A percentile compares a stretch with the other conserved stretches of the same genome.
Evolutionary conservation across 345 rosid genomes (phyloP).

Genomic region (Brassica juncea): DNA sequence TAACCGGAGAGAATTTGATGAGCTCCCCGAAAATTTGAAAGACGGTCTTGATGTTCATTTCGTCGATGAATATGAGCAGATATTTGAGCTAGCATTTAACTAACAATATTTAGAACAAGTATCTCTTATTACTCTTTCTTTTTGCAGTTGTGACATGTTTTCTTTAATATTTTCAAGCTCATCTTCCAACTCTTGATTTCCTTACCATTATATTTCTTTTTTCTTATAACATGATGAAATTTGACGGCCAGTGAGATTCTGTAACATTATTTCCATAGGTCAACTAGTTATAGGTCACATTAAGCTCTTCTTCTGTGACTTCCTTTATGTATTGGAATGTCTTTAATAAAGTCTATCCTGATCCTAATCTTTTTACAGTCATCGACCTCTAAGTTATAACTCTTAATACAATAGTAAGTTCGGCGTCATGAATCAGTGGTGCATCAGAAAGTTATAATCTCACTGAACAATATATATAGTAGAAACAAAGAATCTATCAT

Average conservation of each 20-base stretch:
- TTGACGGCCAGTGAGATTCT: background rate
- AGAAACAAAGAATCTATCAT: too few species aligned
- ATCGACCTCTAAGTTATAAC: too few species aligned
- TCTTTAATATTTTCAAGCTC: background rate
- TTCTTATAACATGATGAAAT: background rate
- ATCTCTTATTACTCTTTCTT: background rate
- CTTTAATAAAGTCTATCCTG: too few species aligned
- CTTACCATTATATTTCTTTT: background rate
- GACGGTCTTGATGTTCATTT: constrained; percentile 96
- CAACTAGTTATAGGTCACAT: too few species aligned
- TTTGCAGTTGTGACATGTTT: background rate
- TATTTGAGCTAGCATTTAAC: constrained; percentile 62
- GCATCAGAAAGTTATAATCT: too few species aligned
- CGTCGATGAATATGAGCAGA: constrained; percentile 70
- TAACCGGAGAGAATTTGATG: constrained; percentile 88
- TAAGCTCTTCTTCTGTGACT: too few species aligned
- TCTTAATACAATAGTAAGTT: too few species aligned
- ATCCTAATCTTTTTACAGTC: too few species aligned
- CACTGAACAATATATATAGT: too few species aligned
- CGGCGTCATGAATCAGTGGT: too few species aligned
- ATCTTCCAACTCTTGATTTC: background rate
- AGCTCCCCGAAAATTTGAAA: constrained; percentile 77
- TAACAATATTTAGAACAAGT: constrained; percentile 10
- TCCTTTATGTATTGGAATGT: too few species aligned
- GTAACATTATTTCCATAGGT: too few species aligned